These are phyloP conservation scores for Monilinia fructicola DNA, from an alignment of 2,329 filamentous ascomycete species.

Conservation along the genomic window DNA sequence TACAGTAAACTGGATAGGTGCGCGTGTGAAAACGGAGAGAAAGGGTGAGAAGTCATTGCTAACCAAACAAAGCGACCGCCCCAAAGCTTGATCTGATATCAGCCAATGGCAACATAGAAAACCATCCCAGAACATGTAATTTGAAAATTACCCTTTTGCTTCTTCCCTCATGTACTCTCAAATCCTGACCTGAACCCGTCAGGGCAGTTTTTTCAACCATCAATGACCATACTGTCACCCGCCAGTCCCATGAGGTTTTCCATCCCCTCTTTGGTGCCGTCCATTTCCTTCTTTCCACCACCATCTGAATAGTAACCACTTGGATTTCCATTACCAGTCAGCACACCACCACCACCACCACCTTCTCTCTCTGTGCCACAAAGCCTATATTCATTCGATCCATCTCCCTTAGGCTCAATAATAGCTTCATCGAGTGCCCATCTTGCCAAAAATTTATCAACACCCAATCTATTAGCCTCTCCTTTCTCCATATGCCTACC, in stretches of 20 bases:
- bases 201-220: conserved; percentile 13
- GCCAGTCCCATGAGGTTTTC: conserved; percentile 20
- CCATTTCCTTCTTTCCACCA: conserved; percentile 22
- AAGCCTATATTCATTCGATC: conserved; percentile 53
- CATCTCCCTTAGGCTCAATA: conserved; percentile 57
- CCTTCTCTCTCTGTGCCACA: conserved; percentile 45
- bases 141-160: conserved; percentile 8
- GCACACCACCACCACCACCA: not conserved
- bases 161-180: not conserved
- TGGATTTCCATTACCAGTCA: conserved; percentile 28
- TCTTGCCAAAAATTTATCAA: conserved; percentile 57
- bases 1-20: not conserved
- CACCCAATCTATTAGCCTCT: conserved; percentile 56
- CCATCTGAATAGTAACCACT: conserved; percentile 41
- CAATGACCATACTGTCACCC: conserved; percentile 21
- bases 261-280: conserved; percentile 11
- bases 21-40: not conserved
- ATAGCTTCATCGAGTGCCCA: conserved; percentile 66
- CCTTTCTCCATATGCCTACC: conserved; percentile 83
- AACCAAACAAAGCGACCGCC: conserved; percentile 9
- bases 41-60: conserved; percentile 1
- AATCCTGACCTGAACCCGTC: not conserved
- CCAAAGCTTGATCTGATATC: conserved; percentile 12
- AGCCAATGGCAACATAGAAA: conserved; percentile 9
- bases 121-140: conserved; percentile 11